Evolutionary conservation across 2,329 filamentous ascomycete species (phyloP), one percentile per base, ranked within the genome.

Genomic region (Elsinoe necatrix): DNA sequence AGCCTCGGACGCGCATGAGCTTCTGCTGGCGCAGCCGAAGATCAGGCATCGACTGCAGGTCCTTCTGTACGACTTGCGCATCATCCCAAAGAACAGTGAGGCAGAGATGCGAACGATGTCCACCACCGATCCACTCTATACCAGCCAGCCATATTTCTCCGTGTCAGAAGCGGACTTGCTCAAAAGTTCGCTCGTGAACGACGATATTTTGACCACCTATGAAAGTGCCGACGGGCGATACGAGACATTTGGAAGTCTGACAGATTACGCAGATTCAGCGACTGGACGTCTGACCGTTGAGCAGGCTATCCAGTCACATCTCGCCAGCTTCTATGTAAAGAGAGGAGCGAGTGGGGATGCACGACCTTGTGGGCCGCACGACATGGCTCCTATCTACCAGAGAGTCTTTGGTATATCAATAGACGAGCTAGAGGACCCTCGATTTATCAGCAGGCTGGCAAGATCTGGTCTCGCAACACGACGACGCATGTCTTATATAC

Each of bases 321-420:
- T 63, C 0, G 16, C 48, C 11, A 57, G 43, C 20, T 63, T 62
- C 16, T 57, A 60, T 12, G 58, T 61, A 25, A 60, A 61, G 52
- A 50, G 62, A 6, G 29, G 51, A 43, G 57, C 61, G 2, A 61
- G 57, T 39, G 61, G 58, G 3, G 58, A 61, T 42, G 54, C 25
- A 9, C 23, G 61, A 16, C 59, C 60, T 29, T 62, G 61, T 56
- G 61, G 60, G 1, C 60, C 61, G 11, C 60, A 62, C 52, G 59
- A 62, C 50, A 56, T 63, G 61, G 58, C 45, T 16, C 57, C 61
- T 18, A 56, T 60, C 6, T 61, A 57, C 27, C 29, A 57, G n/a
- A 31, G 25, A 7, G 55, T 45, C 6, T 61, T 63, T 51, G 59
- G 58, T 1, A 51, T 61, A 11, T 11, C 52, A 12, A 63, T 61